Percentiles rank a stretch among this genome's conserved stretches.
Evolutionary conservation across 371 early-diverging fungal genomes (phyloP).

Genomic region (Mucor irregularis): DNA sequence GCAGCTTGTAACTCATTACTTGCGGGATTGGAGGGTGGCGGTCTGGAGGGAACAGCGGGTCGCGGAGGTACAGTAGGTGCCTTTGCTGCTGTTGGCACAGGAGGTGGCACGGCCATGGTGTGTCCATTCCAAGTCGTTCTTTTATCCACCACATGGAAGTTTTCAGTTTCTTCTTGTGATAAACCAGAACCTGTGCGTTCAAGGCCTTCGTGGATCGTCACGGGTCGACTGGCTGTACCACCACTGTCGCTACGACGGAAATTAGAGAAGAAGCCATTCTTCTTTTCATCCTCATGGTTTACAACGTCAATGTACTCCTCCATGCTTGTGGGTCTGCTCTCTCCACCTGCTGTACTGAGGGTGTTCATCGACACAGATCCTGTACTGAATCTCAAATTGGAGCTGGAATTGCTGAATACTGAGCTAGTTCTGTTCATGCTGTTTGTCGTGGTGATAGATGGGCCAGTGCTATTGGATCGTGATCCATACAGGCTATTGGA

Average conservation of each 20-base stretch:
- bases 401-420: constrained; percentile 23
- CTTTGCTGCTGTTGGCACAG: background rate
- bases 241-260: constrained; percentile 1
- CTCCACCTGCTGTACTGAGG: constrained; percentile 23
- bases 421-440: constrained; percentile 34
- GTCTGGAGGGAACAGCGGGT: constrained; percentile 9
- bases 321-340: constrained; percentile 50
- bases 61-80: constrained; percentile 20
- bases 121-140: background rate
- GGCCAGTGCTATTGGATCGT: constrained; percentile 45
- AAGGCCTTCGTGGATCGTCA: constrained; percentile 17
- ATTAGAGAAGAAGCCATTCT: background rate
- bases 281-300: background rate
- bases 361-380: constrained; percentile 24
- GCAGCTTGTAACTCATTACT: constrained; percentile 20
- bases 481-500: constrained; percentile 51
- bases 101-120: background rate
- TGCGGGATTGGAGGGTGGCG: background rate
- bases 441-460: background rate
- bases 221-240: background rate
- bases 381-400: constrained; percentile 24
- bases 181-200: constrained; percentile 1
- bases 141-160: background rate
- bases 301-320: constrained; percentile 31
- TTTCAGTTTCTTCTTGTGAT: constrained; percentile 9